Evolutionary conservation across 2,329 filamentous ascomycete species (phyloP).

Genomic region (Sclerotinia glacialis): DNA sequence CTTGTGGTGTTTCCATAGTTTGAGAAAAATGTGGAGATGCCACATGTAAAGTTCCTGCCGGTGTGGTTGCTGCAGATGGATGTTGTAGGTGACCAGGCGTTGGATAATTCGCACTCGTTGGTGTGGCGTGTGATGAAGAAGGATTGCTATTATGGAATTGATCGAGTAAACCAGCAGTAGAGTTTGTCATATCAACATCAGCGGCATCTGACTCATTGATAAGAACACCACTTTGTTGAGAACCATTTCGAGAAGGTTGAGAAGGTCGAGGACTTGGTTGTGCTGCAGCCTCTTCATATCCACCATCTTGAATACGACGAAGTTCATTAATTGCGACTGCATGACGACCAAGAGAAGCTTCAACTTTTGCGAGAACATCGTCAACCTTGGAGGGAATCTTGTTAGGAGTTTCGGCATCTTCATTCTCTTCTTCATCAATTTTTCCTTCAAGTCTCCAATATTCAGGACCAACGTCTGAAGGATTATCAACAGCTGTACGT

Average conservation of each 20-base stretch:
- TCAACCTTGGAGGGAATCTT: constrained; percentile 54
- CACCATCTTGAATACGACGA: constrained; percentile 73
- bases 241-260: constrained; percentile 54
- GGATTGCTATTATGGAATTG: constrained; percentile 60
- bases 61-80: constrained; percentile 58
- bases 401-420: constrained; percentile 29
- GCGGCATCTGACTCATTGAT: constrained; percentile 61
- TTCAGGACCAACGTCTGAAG: constrained; percentile 54
- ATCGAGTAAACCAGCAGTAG: constrained; percentile 63
- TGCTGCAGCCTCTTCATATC: constrained; percentile 56
- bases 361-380: constrained; percentile 72
- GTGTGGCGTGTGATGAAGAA: constrained; percentile 58
- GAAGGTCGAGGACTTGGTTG: constrained; percentile 44
- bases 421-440: constrained; percentile 50
- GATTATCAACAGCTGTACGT: constrained; percentile 59
- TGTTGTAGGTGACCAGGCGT: constrained; percentile 59
- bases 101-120: constrained; percentile 51
- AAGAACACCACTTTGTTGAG: constrained; percentile 53
- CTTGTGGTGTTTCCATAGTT: constrained; percentile 33
- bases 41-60: constrained; percentile 41
- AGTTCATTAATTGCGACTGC: constrained; percentile 63
- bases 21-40: constrained; percentile 46
- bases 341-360: constrained; percentile 65
- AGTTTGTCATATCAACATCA: constrained; percentile 51
- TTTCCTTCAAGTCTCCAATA: constrained; percentile 63